Conservation (phyloP, 805 yeast species). For the Barnettozyma sp. region DNA sequence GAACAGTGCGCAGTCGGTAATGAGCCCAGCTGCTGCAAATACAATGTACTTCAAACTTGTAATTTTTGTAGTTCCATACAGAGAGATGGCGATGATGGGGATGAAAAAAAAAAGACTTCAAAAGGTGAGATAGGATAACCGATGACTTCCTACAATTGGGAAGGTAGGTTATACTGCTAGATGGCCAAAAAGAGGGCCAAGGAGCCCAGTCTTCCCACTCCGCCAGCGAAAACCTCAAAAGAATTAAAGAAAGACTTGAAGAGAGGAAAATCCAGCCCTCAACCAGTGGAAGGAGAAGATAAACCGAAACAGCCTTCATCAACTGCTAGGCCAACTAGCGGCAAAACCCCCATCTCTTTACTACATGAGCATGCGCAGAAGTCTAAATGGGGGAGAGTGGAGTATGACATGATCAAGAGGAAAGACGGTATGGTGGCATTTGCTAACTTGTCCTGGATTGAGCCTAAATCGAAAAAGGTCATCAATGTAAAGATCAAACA, state of each 20-base stretch:
- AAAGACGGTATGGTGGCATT: slow-evolving; percentile 58
- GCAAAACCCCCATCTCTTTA: slow-evolving; percentile 82
- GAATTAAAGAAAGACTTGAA: not conserved
- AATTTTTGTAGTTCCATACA: not conserved
- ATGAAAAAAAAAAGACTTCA: not conserved
- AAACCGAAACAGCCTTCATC: slow-evolving; percentile 9
- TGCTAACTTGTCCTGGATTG: slow-evolving; percentile 59
- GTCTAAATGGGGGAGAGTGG: slow-evolving; percentile 83
- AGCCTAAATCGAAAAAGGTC: slow-evolving; percentile 73
- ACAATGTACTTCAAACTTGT: too few species aligned
- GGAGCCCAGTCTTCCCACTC: slow-evolving; percentile 1
- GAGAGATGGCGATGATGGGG: not conserved
- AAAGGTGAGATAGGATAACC: not conserved
- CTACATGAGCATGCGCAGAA: slow-evolving; percentile 84
- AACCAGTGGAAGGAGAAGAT: slow-evolving; percentile 5
- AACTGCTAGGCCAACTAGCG: slow-evolving; percentile 32
- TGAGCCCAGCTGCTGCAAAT: too few species aligned
- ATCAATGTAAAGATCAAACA: slow-evolving; percentile 50
- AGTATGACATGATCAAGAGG: slow-evolving; percentile 57
- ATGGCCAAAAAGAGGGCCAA: slow-evolving; percentile 5
- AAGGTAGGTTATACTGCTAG: too few species aligned
- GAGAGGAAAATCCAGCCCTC: not conserved
- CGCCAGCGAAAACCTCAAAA: not conserved
- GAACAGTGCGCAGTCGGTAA: too few species aligned
- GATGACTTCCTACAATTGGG: too few species aligned